Conservation (phyloP, 192 early-diverging fungal genomes). For the Coemansia sp. region DNA sequence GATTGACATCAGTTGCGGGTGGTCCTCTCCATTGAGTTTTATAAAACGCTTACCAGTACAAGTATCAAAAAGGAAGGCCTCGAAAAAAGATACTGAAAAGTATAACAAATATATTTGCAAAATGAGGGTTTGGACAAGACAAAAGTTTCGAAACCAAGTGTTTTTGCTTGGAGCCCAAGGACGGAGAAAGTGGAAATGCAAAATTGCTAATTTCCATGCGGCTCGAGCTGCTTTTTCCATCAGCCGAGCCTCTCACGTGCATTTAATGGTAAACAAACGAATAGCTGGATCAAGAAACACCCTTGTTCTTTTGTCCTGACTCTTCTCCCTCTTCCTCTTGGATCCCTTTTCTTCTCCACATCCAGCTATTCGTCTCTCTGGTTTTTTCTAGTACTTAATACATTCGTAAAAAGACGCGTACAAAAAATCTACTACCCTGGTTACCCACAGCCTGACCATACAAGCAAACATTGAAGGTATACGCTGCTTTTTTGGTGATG, state of each 20-base stretch:
- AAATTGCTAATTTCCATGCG: background rate
- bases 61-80: background rate
- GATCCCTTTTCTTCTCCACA: background rate
- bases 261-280: background rate
- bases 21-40: background rate
- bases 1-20: background rate
- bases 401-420: background rate
- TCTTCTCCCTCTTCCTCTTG: background rate
- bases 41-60: conserved; percentile 1
- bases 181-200: no score
- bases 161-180: no score
- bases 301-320: background rate
- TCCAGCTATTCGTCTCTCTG: background rate
- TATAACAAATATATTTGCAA: conserved; percentile 8
- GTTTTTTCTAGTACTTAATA: background rate
- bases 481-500: background rate
- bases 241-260: conserved; percentile 9
- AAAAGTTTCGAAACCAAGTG: background rate
- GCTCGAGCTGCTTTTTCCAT: background rate
- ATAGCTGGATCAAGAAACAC: background rate
- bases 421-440: background rate
- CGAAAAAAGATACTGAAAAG: background rate
- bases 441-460: background rate
- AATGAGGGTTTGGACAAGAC: background rate
- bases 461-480: background rate